A percentile compares a stretch with the other conserved stretches of the same genome.
Conservation (phyloP, 768 basidiomycete species). For the Lenzites betulinus region DNA sequence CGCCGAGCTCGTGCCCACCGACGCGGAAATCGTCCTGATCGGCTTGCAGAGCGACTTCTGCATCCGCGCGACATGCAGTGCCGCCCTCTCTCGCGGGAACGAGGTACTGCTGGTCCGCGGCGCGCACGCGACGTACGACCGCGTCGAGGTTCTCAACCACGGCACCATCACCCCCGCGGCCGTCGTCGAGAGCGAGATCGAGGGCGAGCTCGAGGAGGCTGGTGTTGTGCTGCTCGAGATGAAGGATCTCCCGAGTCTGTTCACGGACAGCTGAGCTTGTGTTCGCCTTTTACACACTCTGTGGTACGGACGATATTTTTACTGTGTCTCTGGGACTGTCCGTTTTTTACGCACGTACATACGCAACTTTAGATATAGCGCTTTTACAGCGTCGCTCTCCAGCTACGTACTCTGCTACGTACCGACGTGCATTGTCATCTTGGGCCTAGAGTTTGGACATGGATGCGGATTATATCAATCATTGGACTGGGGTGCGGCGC, state of each 20-base stretch:
- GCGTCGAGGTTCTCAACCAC: conserved; percentile 61
- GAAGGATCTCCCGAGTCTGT: conserved; percentile 62
- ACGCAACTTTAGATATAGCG: too few species aligned
- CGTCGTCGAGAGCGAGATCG: conserved; percentile 58
- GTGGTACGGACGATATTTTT: too few species aligned
- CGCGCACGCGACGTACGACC: conserved; percentile 69
- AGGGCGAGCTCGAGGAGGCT: conserved; percentile 68
- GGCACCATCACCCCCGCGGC: conserved; percentile 47
- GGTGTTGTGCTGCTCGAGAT: conserved; percentile 67
- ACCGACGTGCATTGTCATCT: too few species aligned
- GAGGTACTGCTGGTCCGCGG: conserved; percentile 63
- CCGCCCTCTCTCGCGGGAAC: conserved; percentile 64
- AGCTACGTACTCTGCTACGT: too few species aligned
- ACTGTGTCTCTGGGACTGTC: too few species aligned
- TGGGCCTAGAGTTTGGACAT: too few species aligned
- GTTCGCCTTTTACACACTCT: too few species aligned
- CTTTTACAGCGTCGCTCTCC: too few species aligned
- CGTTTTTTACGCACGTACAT: too few species aligned
- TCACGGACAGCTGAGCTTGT: conserved; percentile 50
- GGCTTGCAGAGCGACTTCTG: conserved; percentile 73
- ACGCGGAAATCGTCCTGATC: conserved; percentile 65
- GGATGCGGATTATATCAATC: too few species aligned
- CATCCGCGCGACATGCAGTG: conserved; percentile 52
- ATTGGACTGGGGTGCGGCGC: too few species aligned
- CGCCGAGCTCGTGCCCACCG: conserved; percentile 46